phyloP scores from a whole-genome alignment of 2,329 filamentous ascomycete species.

The Trichoderma sp. region DNA sequence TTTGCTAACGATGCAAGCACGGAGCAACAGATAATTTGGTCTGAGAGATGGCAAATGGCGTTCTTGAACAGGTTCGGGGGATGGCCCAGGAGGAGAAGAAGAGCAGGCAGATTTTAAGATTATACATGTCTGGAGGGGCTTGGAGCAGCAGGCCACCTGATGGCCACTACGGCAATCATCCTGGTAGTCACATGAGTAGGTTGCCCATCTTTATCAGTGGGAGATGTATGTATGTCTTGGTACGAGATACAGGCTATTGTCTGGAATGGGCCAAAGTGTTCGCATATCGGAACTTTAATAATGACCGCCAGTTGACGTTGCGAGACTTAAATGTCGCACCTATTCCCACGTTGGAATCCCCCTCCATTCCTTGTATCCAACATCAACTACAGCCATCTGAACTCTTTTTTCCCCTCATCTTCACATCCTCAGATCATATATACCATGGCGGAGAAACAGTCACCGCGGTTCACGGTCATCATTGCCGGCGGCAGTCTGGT shows the following conservation, averaged over 20 bases:
- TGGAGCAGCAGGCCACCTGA: not conserved
- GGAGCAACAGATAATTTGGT: no score
- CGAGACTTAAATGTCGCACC: constrained; percentile 7
- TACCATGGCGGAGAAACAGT: constrained; percentile 2
- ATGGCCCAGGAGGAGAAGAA: not conserved
- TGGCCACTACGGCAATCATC: not conserved
- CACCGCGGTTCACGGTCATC: constrained; percentile 32
- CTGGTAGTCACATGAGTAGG: no score
- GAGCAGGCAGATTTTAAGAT: not conserved
- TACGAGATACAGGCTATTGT: no score
- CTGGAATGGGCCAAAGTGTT: no score
- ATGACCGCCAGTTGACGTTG: not conserved
- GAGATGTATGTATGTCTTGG: no score
- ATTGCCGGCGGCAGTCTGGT: constrained; percentile 43
- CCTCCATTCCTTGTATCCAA: no score
- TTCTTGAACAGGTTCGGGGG: no score
- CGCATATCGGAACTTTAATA: not conserved
- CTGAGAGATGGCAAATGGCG: no score
- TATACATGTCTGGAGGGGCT: not conserved
- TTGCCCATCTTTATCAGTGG: no score
- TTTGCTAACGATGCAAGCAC: not conserved
- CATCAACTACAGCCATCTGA: not conserved
- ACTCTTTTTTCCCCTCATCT: no score
- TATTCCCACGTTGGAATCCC: not conserved
- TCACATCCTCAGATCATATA: not conserved